Conservation (phyloP, 148 eudicot species). For the Hydrangea macrophylla region DNA sequence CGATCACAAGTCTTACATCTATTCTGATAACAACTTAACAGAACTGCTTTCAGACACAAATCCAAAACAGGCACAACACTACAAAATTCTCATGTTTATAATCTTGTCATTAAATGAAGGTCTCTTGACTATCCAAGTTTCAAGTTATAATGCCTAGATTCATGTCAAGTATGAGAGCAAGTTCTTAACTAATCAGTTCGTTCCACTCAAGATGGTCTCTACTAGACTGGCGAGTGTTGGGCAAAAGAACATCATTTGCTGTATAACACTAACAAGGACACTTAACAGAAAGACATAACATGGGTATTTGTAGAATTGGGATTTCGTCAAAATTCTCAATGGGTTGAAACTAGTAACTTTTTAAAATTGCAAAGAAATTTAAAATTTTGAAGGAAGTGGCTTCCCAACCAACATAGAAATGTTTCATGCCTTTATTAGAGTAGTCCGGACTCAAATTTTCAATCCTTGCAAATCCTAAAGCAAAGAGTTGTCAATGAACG, state of each 20-base stretch:
- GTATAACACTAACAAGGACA: background rate
- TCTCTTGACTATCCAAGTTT: background rate
- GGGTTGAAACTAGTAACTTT: background rate
- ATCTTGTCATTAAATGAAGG: too few species aligned
- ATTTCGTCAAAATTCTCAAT: background rate
- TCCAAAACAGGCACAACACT: background rate
- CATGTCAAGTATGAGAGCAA: background rate
- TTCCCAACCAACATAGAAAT: slow-evolving; percentile 2
- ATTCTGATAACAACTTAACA: background rate
- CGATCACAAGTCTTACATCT: background rate
- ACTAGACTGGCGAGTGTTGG: background rate
- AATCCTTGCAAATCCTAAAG: background rate
- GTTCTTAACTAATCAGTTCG: background rate
- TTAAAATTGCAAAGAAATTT: background rate
- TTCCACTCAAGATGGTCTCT: background rate
- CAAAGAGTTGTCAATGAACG: background rate
- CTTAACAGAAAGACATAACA: background rate
- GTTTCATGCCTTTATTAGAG: background rate
- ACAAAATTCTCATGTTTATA: background rate
- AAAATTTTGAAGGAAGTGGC: background rate
- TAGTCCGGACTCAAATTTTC: background rate
- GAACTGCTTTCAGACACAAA: background rate
- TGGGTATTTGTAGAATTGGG: background rate
- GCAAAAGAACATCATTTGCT: background rate
- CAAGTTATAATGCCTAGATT: background rate